Evolutionary conservation across 352 stramenopile genomes (phyloP), one percentile per base, ranked within the genome.

Genomic region (Globisporangium abappressorium): DNA sequence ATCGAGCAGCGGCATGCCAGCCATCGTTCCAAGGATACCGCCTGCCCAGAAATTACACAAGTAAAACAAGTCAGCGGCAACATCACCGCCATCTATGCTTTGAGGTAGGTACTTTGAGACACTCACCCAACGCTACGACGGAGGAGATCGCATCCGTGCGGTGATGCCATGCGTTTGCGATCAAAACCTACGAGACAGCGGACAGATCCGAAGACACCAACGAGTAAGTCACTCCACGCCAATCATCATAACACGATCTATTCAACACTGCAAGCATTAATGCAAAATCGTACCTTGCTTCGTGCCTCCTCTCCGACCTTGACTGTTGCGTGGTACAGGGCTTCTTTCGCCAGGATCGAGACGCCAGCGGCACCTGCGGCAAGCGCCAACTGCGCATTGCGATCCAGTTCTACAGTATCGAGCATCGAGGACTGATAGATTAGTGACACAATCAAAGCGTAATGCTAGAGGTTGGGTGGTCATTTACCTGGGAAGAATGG

Each of bases 141-240:
- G 91, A 97, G n/a, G 91, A 97, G 49, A 97, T 92, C 2, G 91
- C 89, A 54, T 97, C 91, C 1, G 89, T 95, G 15, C 91, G 89
- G 64, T 97, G 91, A 64, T 99, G 97, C 96, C 96, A 99, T 7
- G 97, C 97, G 84, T 99, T 99, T 18, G 97, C 97, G 68, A 99
- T 98, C 47, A 99, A 78, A 22, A 99, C 93, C 73, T 93, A 33
- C 2, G 49, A 9, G 22, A 26, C 56, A 51, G 33, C 20, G 30
- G 24, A 51, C 57, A 57, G 5, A 26, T 22, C 12, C 54, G 34
- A 11, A 24, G 2, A 24, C 30, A 20, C 4, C 41, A 59, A 28
- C 11, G 54, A 24, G 12, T 51, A 7, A 58, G 26, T 24, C 53
- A 8, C 3, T 53, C 14, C 12, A 51, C 18, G 8, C 15, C 15